phyloP scores from a whole-genome alignment of 2,329 filamentous ascomycete species.

The Aspergillus luchuensis region DNA sequence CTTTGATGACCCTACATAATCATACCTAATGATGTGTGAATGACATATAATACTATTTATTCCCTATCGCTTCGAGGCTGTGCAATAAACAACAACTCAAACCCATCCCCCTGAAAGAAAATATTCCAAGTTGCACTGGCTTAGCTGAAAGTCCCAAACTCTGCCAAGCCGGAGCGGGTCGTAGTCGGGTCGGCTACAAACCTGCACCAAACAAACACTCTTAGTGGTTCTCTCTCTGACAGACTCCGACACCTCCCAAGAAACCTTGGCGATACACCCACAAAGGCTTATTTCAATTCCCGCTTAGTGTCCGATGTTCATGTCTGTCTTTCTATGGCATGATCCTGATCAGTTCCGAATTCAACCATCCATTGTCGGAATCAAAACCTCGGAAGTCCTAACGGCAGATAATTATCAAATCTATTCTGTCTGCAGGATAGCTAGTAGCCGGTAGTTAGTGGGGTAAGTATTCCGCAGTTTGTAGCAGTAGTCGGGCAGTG shows the following conservation, averaged over 20 bases:
- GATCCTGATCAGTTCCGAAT: no score
- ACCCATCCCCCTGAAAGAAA: background rate
- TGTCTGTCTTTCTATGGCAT: no score
- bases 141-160: background rate
- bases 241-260: background rate
- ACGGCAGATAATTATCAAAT: no score
- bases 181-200: background rate
- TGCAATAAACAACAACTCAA: background rate
- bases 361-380: no score
- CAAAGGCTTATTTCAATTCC: no score
- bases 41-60: background rate
- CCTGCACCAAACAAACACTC: no score
- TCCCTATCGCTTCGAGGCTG: background rate
- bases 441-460: no score
- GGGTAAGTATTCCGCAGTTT: no score
- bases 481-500: no score
- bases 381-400: background rate
- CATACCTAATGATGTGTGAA: background rate
- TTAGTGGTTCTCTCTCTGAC: no score
- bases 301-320: no score
- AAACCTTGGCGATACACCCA: background rate
- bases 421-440: no score
- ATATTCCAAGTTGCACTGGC: background rate
- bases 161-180: background rate
- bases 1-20: background rate